phyloP scores from a whole-genome alignment of 169 alveolate genomes.

The Miamiensis avidus region DNA sequence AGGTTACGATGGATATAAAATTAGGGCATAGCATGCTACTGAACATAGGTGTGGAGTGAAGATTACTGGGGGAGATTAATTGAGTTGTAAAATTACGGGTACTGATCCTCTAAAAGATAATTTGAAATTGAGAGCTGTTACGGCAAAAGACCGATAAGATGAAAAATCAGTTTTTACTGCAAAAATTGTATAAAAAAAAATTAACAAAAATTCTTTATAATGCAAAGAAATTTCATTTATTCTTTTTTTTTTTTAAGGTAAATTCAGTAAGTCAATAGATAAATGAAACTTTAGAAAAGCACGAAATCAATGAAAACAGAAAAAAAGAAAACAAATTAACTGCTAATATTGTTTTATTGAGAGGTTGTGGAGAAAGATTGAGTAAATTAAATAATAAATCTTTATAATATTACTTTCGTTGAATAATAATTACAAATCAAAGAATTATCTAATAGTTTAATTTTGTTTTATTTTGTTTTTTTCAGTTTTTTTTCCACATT shows the following conservation, averaged over 20 bases:
- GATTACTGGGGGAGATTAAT: slow-evolving; percentile 49
- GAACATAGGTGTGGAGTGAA: slow-evolving; percentile 77
- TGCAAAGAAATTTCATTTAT: too few species aligned
- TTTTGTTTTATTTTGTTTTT: too few species aligned
- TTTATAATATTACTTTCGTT: too few species aligned
- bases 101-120: slow-evolving; percentile 75
- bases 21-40: slow-evolving; percentile 67
- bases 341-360: slow-evolving; percentile 57
- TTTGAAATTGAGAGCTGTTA: slow-evolving; percentile 27
- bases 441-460: too few species aligned
- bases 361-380: slow-evolving; percentile 76
- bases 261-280: slow-evolving; percentile 53
- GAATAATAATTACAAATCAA: too few species aligned
- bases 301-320: slow-evolving; percentile 67
- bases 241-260: background rate
- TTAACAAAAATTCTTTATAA: too few species aligned
- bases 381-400: background rate
- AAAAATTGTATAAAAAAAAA: slow-evolving; percentile 19
- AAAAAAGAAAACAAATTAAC: slow-evolving; percentile 47
- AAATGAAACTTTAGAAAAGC: slow-evolving; percentile 37
- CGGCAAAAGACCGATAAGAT: slow-evolving; percentile 34
- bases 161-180: slow-evolving; percentile 51
- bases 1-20: slow-evolving; percentile 40
- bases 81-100: slow-evolving; percentile 59
- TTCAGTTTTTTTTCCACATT: too few species aligned